Percentiles rank a stretch among this genome's conserved stretches.
Evolutionary conservation across 75 land plant species (phyloP).

Genomic region (Pinus taeda): DNA sequence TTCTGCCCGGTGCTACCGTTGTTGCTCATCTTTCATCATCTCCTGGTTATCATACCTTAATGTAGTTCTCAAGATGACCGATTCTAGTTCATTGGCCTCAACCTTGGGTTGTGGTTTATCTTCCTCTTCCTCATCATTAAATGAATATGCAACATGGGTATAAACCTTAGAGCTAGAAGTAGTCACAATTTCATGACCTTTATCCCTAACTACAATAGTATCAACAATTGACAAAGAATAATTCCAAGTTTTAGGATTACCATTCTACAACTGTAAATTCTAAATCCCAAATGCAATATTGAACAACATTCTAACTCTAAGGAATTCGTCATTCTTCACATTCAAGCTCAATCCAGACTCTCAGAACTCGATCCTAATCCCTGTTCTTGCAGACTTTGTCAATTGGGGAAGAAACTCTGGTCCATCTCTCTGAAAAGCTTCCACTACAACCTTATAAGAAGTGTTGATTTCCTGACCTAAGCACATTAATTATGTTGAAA

Average conservation of each 20-base stretch:
- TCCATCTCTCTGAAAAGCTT: conserved; percentile 63
- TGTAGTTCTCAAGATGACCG: conserved; percentile 44
- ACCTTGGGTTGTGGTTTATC: conserved; percentile 33
- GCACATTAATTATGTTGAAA: conserved; percentile 25
- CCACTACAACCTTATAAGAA: conserved; percentile 67
- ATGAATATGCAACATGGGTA: conserved; percentile 73
- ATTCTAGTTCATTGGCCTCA: conserved; percentile 32
- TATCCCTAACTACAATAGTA: conserved; percentile 54
- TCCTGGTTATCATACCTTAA: conserved; percentile 75
- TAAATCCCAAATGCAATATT: conserved; percentile 82
- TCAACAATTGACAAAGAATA: conserved; percentile 66
- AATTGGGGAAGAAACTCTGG: conserved; percentile 60
- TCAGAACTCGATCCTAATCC: conserved; percentile 92
- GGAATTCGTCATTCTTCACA: conserved; percentile 49
- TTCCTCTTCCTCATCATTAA: conserved; percentile 62
- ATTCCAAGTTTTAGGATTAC: conserved; percentile 50
- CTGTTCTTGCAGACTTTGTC: conserved; percentile 87
- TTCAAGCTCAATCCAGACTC: conserved; percentile 75
- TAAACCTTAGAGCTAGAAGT: conserved; percentile 43
- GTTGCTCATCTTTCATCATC: conserved; percentile 76
- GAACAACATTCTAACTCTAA: conserved; percentile 83
- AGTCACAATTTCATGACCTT: conserved; percentile 48
- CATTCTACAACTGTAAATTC: conserved; percentile 40
- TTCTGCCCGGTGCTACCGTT: conserved; percentile 87
- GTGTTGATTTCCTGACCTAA: conserved; percentile 66